Percentiles rank a stretch among this genome's conserved stretches.
These are phyloP conservation scores for Wickerhamiella musiphila DNA, from an alignment of 805 yeast genomes.

Conservation along the genomic window DNA sequence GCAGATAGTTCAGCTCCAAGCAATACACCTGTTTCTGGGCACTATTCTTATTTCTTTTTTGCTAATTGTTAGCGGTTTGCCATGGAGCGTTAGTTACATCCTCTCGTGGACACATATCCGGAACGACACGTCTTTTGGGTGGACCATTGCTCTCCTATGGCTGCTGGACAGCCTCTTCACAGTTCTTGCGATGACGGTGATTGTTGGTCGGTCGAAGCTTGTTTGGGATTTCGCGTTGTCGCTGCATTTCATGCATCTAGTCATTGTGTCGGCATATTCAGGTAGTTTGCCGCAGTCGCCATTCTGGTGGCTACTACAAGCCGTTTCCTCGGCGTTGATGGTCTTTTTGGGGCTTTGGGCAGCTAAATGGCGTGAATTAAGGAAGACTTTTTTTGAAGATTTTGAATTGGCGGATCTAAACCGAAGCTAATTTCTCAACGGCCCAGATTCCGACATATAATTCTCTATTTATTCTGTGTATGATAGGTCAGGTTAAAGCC, in stretches of 20 bases:
- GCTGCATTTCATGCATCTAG: conserved; percentile 60
- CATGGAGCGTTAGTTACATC: conserved; percentile 49
- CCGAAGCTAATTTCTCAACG: too few species aligned
- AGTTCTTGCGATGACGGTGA: conserved; percentile 65
- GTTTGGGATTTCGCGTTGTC: conserved; percentile 98
- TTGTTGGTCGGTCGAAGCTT: conserved; percentile 81
- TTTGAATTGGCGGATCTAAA: conserved; percentile 25
- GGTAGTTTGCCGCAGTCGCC: conserved; percentile 50
- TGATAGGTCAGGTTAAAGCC: too few species aligned
- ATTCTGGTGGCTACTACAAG: conserved; percentile 76
- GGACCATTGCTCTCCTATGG: conserved; percentile 63
- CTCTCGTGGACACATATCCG: conserved; percentile 68
- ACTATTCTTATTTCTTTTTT: conserved; percentile 44
- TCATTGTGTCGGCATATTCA: conserved; percentile 49
- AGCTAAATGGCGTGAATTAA: conserved; percentile 78
- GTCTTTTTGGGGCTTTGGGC: conserved; percentile 77
- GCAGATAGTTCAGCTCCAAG: conserved; percentile 66
- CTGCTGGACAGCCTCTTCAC: conserved; percentile 65
- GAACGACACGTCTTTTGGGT: conserved; percentile 62
- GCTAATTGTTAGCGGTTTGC: conserved; percentile 53
- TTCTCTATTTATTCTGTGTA: too few species aligned
- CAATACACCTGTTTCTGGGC: conserved; percentile 64
- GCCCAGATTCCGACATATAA: too few species aligned
- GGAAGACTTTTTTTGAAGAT: conserved; percentile 71
- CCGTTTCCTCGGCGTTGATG: conserved; percentile 46